phyloP scores from a whole-genome alignment of 2,329 filamentous ascomycete species.

The Laburnicola sp. region DNA sequence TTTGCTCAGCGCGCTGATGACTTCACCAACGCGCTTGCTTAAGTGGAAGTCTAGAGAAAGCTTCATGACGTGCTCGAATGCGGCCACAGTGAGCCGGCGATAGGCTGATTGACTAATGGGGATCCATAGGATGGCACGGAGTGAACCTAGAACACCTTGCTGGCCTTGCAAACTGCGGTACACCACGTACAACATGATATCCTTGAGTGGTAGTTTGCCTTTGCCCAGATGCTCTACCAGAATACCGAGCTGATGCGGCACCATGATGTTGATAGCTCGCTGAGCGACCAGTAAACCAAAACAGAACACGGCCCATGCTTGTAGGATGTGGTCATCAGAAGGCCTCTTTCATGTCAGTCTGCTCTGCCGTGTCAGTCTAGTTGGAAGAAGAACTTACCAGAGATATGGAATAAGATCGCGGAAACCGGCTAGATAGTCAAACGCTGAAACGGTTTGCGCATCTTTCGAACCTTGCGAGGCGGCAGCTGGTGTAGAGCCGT shows the following conservation, averaged over 20 bases:
- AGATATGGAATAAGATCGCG: constrained; percentile 52
- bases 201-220: constrained; percentile 49
- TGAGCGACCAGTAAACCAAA: constrained; percentile 49
- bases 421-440: constrained; percentile 54
- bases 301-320: constrained; percentile 49
- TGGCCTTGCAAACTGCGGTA: constrained; percentile 53
- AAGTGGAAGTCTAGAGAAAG: constrained; percentile 57
- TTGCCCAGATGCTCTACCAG: constrained; percentile 49
- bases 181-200: constrained; percentile 51
- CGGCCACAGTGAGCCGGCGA: constrained; percentile 49
- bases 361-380: not conserved
- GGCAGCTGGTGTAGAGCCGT: too few species aligned
- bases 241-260: constrained; percentile 49
- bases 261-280: constrained; percentile 51
- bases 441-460: too few species aligned
- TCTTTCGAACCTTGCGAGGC: too few species aligned
- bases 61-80: constrained; percentile 54
- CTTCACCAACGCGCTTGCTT: constrained; percentile 57
- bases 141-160: constrained; percentile 50
- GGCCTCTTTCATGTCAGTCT: constrained; percentile 42
- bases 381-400: constrained; percentile 35
- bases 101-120: constrained; percentile 53
- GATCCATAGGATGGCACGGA: constrained; percentile 54
- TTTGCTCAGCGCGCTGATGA: constrained; percentile 55
- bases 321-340: constrained; percentile 48